Evolutionary conservation across 192 early-diverging fungal genomes (phyloP).

Genomic region (Paraglomus brasilianum): DNA sequence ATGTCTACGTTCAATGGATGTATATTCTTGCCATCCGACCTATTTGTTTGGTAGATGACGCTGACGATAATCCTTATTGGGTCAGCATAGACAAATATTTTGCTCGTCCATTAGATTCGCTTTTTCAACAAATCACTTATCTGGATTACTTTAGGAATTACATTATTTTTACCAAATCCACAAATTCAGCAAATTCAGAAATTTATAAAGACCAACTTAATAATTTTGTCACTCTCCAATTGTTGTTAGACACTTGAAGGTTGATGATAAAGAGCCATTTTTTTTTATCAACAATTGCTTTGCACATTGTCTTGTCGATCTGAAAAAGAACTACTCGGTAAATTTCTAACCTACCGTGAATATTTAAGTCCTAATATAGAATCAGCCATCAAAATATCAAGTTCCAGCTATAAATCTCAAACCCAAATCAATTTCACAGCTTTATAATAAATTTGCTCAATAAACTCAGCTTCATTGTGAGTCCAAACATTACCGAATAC

Average conservation of each 20-base stretch:
- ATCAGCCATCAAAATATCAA: too few relatives aligned
- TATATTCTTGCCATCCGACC: neutral
- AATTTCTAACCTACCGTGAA: neutral
- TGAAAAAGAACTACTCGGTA: neutral
- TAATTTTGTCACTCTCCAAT: neutral
- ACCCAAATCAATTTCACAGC: too few relatives aligned
- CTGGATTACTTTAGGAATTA: neutral
- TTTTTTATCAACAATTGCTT: conserved; percentile 9
- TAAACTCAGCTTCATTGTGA: too few relatives aligned
- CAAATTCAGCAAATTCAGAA: neutral
- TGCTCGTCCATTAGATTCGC: neutral
- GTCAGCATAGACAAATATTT: conserved; percentile 24
- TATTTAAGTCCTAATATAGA: too few relatives aligned
- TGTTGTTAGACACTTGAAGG: neutral
- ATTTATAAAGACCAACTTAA: conserved; percentile 1
- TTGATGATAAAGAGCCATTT: conserved; percentile 1
- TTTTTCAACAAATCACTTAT: conserved; percentile 11
- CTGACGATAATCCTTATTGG: conserved; percentile 6
- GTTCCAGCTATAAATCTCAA: too few relatives aligned
- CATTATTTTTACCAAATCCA: neutral
- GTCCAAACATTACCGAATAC: neutral
- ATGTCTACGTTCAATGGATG: neutral
- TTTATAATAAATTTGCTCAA: too few relatives aligned
- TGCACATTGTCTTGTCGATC: neutral
- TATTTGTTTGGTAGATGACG: neutral